These are phyloP conservation scores for Dendrobium nobile DNA, from an alignment of 106 monocot species.

Conservation along the genomic window DNA sequence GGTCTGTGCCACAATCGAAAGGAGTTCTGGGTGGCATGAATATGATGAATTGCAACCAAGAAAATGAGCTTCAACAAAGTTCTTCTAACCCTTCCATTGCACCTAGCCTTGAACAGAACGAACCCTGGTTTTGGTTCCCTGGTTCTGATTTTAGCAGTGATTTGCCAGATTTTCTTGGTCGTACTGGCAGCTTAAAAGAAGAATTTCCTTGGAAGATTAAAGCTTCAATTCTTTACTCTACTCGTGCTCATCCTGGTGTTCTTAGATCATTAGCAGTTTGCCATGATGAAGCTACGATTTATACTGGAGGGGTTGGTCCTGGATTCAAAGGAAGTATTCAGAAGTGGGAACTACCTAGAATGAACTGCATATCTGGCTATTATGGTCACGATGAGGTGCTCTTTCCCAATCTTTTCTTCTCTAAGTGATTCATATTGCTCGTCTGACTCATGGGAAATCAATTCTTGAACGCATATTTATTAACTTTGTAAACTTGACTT, in stretches of 20 bases:
- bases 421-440: not conserved
- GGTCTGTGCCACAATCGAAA: constrained; percentile 90
- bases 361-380: constrained; percentile 85
- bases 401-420: constrained; percentile 4
- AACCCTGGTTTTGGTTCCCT: constrained; percentile 94
- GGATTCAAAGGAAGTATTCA: constrained; percentile 93
- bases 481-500: not conserved
- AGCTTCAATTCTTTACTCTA: constrained; percentile 68
- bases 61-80: constrained; percentile 30
- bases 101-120: constrained; percentile 22
- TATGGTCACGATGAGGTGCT: constrained; percentile 98
- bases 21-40: constrained; percentile 28
- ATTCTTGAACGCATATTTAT: not conserved
- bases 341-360: constrained; percentile 85
- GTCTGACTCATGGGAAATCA: not conserved
- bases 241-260: constrained; percentile 85
- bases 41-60: constrained; percentile 23
- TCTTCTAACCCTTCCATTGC: constrained; percentile 11
- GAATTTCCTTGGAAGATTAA: constrained; percentile 84
- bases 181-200: constrained; percentile 45
- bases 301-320: constrained; percentile 92
- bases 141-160: constrained; percentile 44
- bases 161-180: constrained; percentile 55
- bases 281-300: constrained; percentile 74
- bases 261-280: constrained; percentile 62